Base-by-base conservation (phyloP, 495 filamentous ascomycete genomes). In the Durotheca rogersii region DNA sequence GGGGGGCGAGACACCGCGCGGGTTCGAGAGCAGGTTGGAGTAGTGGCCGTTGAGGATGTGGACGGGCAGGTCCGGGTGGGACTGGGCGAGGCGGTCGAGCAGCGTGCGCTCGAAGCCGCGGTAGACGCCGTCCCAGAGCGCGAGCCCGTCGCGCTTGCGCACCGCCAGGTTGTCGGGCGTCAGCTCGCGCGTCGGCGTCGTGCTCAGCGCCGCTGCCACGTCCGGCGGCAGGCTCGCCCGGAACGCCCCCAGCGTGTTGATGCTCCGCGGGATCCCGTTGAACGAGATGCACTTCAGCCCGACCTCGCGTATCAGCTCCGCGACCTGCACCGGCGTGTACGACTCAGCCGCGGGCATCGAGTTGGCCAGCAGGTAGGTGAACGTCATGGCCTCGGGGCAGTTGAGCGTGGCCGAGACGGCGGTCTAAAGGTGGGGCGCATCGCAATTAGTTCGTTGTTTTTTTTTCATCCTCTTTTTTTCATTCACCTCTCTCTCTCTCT, bases 221-320 rank as follows among this genome's bases (percentile, higher is more conserved):
- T 68, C 54, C 3, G 62, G 34, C 0, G 85, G 83, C 4, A 85
- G 73, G 30, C 67, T 69, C 30, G 69, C 61, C 34, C 72, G 74
- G 74, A 91, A 90, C 41, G 80, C 81, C 56, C 76, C 78, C 0
- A 91, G 81, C 53, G 75, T 81, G 73, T 91, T 91, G 66, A 91
- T 91, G 37, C 81, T 86, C 43, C 87, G 80, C 2, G 87, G 87
- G 58, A 91, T 86, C 30, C 87, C 87, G 68, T 91, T 91, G 75
- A 91, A 89, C 34, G 80, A 81, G 62, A 91, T 89, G 67, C 86
- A 90, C 65, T 91, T 91, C 32, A 91, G 74, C 2, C 84, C 87
- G 57, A 88, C 77, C 58, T 89, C 87, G 56, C 87, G 82, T 76
- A 91, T 88, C 14, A 88, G 67, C 63, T 89, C 86, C 35, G 85